phyloP scores from a whole-genome alignment of 768 basidiomycete genomes.

The Kwoniella dendrophila region DNA sequence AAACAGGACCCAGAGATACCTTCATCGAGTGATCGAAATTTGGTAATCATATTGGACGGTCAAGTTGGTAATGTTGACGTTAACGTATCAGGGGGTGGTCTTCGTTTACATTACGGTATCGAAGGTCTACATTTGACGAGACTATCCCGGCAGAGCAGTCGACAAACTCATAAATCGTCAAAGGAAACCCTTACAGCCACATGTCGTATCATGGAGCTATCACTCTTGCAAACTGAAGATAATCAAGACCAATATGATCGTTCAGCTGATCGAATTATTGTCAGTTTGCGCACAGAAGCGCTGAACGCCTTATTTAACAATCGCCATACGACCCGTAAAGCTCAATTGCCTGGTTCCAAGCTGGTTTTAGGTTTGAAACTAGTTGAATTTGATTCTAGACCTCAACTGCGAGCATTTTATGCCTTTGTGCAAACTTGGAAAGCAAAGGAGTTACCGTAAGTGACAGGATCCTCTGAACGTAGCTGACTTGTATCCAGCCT shows the following conservation, averaged over 20 bases:
- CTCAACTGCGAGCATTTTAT: constrained; percentile 36
- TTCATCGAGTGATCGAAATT: neutral
- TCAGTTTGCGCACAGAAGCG: constrained; percentile 6
- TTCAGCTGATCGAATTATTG: constrained; percentile 10
- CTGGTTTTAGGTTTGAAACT: constrained; percentile 20
- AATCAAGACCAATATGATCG: neutral
- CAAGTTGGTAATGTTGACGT: constrained; percentile 8
- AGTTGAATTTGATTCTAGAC: constrained; percentile 34
- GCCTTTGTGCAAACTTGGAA: constrained; percentile 38
- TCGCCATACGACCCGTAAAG: neutral
- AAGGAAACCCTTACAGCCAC: constrained; percentile 8
- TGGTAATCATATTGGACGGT: neutral
- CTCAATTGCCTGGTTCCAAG: constrained; percentile 4
- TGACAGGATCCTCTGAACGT: neutral
- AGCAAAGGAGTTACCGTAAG: constrained; percentile 20
- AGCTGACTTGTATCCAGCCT: constrained; percentile 2
- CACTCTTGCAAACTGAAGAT: constrained; percentile 5
- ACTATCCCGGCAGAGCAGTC: constrained; percentile 4
- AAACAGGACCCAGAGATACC: neutral
- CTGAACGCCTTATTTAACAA: constrained; percentile 1
- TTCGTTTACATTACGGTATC: constrained; percentile 8
- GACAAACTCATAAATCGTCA: neutral
- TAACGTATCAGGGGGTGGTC: constrained; percentile 11
- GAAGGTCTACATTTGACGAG: neutral
- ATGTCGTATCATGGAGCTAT: constrained; percentile 1